Conservation (phyloP, 192 early-diverging fungal species). For the Coemansia guatemalensis region DNA sequence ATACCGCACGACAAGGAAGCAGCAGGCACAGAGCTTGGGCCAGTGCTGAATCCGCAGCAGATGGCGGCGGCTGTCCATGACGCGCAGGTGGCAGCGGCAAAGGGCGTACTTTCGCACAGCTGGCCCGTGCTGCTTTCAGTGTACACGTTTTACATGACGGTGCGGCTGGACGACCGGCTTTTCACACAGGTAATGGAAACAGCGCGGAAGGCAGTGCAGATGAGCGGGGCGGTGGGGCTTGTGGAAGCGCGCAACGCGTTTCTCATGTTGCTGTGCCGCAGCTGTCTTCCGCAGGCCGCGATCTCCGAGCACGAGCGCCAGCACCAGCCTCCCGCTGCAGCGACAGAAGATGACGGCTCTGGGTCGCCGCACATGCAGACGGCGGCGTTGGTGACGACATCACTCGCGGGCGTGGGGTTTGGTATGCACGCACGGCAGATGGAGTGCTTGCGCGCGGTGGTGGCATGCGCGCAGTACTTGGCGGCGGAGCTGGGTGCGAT, state of each 20-base stretch:
- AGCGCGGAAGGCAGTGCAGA: conserved; percentile 72
- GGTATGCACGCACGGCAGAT: conserved; percentile 76
- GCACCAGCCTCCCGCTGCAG: background rate
- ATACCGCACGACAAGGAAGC: conserved; percentile 54
- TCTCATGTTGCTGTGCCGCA: conserved; percentile 80
- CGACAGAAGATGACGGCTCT: background rate
- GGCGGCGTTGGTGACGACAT: conserved; percentile 26
- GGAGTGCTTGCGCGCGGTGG: conserved; percentile 68
- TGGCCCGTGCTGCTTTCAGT: conserved; percentile 80
- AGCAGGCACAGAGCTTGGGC: conserved; percentile 45
- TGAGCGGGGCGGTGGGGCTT: conserved; percentile 79
- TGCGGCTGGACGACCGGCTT: conserved; percentile 79
- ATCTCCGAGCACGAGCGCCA: conserved; percentile 30
- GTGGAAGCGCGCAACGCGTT: conserved; percentile 82
- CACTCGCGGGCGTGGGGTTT: conserved; percentile 28
- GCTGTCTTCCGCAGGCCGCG: conserved; percentile 66
- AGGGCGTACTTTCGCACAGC: conserved; percentile 75
- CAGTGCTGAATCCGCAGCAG: conserved; percentile 22
- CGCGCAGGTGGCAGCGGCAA: conserved; percentile 32
- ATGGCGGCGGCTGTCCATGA: background rate
- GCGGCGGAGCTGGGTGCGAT: conserved; percentile 70
- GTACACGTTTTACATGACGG: conserved; percentile 72
- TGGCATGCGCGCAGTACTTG: conserved; percentile 72
- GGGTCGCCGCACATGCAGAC: background rate
- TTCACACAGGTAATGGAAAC: conserved; percentile 72